A percentile compares a stretch with the other conserved stretches of the same genome.
Evolutionary conservation across 371 early-diverging fungal species (phyloP).

Genomic region (Mucor sp.): DNA sequence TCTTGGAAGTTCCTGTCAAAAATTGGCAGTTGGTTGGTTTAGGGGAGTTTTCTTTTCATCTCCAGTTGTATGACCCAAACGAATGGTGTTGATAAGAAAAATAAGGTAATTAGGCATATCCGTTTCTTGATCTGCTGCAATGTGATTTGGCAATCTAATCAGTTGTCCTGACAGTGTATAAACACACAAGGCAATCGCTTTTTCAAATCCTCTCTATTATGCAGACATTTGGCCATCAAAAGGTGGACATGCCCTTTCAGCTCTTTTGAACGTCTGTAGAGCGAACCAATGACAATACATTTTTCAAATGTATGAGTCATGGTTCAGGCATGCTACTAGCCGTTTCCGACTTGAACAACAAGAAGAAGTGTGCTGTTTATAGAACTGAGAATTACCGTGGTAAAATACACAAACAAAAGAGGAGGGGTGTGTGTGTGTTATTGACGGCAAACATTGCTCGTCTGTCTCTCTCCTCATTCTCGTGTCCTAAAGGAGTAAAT

Average conservation of each 20-base stretch:
- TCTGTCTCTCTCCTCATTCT: not conserved
- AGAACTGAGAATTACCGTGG: not conserved
- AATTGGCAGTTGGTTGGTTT: slow-evolving; percentile 1
- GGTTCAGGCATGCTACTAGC: not conserved
- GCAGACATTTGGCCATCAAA: not conserved
- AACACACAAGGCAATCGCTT: too few relatives aligned
- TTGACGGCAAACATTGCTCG: not conserved
- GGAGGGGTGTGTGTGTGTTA: not conserved
- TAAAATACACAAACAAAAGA: not conserved
- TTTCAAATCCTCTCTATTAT: not conserved
- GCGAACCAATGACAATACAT: not conserved
- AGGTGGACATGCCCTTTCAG: not conserved
- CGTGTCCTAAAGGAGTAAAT: not conserved
- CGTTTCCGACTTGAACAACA: not conserved
- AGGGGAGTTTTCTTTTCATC: not conserved
- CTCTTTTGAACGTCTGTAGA: not conserved
- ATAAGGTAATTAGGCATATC: not conserved
- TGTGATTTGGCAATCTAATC: too few relatives aligned
- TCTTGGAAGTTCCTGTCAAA: not conserved
- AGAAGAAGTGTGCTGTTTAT: not conserved
- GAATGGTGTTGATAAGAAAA: not conserved
- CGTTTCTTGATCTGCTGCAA: too few relatives aligned
- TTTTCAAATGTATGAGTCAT: slow-evolving; percentile 1
- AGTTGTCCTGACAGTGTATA: too few relatives aligned
- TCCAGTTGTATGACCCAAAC: not conserved